These are phyloP conservation scores for Yamadazyma dendronema DNA, from an alignment of 1,139 yeast species.

Conservation along the genomic window DNA sequence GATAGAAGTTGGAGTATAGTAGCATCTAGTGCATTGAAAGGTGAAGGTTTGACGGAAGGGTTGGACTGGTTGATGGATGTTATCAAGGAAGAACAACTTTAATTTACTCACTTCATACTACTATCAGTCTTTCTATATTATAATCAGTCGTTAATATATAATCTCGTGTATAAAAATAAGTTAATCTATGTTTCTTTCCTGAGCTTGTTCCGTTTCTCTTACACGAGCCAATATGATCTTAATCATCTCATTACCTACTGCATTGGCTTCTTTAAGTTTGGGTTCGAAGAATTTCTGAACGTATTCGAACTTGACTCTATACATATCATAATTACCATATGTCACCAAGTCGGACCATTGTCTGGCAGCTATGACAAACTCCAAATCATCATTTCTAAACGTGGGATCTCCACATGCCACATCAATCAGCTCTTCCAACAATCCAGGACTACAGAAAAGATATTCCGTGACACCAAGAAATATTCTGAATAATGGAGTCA, in stretches of 20 bases:
- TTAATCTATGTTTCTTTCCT: neutral
- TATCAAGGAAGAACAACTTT: constrained; percentile 82
- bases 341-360: constrained; percentile 84
- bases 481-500: constrained; percentile 87
- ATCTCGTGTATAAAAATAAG: too few relatives aligned
- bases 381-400: constrained; percentile 83
- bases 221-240: constrained; percentile 68
- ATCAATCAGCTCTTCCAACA: constrained; percentile 73
- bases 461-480: constrained; percentile 94
- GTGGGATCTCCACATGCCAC: constrained; percentile 67
- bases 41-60: constrained; percentile 95
- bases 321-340: constrained; percentile 72
- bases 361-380: constrained; percentile 77
- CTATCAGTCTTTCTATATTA: too few relatives aligned
- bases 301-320: constrained; percentile 67
- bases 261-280: constrained; percentile 85
- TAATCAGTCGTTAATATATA: too few relatives aligned
- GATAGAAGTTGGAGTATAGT: constrained; percentile 98
- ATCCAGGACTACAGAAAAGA: constrained; percentile 77
- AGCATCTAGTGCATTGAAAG: constrained; percentile 93
- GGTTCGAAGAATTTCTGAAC: constrained; percentile 82
- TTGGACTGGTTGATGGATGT: constrained; percentile 97
- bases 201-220: constrained; percentile 31
- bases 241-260: constrained; percentile 94
- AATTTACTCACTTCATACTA: too few relatives aligned